These are phyloP conservation scores for Aspergillus sp. DNA, from an alignment of 2,329 filamentous ascomycete species.

Conservation along the genomic window DNA sequence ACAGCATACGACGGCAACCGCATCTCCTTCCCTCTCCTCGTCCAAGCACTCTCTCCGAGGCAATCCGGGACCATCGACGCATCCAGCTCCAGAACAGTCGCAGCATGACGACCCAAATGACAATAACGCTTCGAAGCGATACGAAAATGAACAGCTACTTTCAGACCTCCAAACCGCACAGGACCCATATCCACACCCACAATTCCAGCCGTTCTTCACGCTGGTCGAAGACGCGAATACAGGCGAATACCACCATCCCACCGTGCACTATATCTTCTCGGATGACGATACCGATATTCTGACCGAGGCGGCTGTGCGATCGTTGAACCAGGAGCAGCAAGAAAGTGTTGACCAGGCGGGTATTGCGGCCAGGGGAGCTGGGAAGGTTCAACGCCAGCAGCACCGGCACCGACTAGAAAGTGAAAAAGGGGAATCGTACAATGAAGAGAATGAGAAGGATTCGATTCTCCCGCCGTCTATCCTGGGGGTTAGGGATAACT, in stretches of 20 bases:
- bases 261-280: slow-evolving; percentile 83
- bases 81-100: not conserved
- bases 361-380: not conserved
- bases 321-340: slow-evolving; percentile 42
- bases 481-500: slow-evolving; percentile 46
- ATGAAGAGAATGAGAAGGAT: slow-evolving; percentile 18
- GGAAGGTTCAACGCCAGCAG: slow-evolving; percentile 4
- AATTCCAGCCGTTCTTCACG: slow-evolving; percentile 76
- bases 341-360: slow-evolving; percentile 7
- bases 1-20: slow-evolving; percentile 1
- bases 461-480: slow-evolving; percentile 40
- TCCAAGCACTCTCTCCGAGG: slow-evolving; percentile 19
- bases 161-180: slow-evolving; percentile 6
- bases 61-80: slow-evolving; percentile 9
- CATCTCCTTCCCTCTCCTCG: slow-evolving; percentile 17
- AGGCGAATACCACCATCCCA: slow-evolving; percentile 70
- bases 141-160: slow-evolving; percentile 6
- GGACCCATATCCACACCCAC: slow-evolving; percentile 35
- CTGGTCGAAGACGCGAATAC: slow-evolving; percentile 69
- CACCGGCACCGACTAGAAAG: slow-evolving; percentile 2
- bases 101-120: slow-evolving; percentile 1
- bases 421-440: slow-evolving; percentile 8
- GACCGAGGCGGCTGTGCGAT: slow-evolving; percentile 54
- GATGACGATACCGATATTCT: slow-evolving; percentile 80
- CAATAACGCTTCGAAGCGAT: not conserved